These are phyloP conservation scores for Pichia sp. DNA, from an alignment of 1,139 yeast species.

Conservation along the genomic window DNA sequence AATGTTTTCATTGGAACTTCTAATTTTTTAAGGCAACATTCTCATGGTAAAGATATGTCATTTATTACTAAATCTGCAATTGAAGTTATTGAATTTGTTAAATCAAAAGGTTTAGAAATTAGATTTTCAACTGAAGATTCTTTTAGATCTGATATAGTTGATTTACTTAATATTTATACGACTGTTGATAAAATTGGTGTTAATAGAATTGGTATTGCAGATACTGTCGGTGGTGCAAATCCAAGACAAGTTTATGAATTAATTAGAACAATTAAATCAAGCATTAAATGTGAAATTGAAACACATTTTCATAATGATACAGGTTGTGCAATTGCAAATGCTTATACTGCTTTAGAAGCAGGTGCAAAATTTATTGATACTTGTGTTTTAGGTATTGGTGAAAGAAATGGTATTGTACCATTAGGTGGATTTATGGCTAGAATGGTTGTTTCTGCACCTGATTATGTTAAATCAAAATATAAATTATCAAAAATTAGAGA, in stretches of 20 bases:
- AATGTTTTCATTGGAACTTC: conserved; percentile 57
- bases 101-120: conserved; percentile 52
- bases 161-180: conserved; percentile 49
- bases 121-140: conserved; percentile 54
- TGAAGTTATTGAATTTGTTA: conserved; percentile 53
- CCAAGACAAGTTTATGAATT: conserved; percentile 56
- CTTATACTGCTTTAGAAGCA: conserved; percentile 57
- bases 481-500: conserved; percentile 50
- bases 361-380: conserved; percentile 55
- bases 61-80: conserved; percentile 47
- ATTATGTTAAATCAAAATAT: conserved; percentile 51
- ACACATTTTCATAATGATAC: conserved; percentile 59
- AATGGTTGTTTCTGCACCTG: conserved; percentile 56
- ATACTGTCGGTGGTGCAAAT: conserved; percentile 57
- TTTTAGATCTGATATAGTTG: conserved; percentile 53
- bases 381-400: conserved; percentile 55
- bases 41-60: conserved; percentile 53
- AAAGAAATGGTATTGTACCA: conserved; percentile 56
- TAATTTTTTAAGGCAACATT: conserved; percentile 45
- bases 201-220: conserved; percentile 56
- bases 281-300: conserved; percentile 52
- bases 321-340: conserved; percentile 58
- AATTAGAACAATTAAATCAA: conserved; percentile 51
- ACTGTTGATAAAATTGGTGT: conserved; percentile 56
- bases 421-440: conserved; percentile 58